phyloP scores from a whole-genome alignment of 371 early-diverging fungal species.

The Rhizomucor pusillus region DNA sequence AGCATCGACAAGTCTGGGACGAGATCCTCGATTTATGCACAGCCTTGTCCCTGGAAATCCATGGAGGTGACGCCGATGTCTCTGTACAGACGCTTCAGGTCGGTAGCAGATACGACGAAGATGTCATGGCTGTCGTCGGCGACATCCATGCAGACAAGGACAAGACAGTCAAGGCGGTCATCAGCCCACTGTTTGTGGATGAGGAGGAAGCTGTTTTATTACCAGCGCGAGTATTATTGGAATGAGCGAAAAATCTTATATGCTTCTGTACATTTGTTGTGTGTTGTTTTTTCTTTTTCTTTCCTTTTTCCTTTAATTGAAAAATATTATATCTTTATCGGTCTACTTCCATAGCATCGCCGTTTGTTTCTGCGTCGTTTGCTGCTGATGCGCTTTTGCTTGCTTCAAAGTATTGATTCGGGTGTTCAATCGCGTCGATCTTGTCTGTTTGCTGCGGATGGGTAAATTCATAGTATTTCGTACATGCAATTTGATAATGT shows the following conservation, averaged over 20 bases:
- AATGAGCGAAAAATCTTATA: conserved; percentile 10
- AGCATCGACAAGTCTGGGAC: conserved; percentile 30
- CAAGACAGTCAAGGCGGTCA: conserved; percentile 27
- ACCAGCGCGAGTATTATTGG: conserved; percentile 42
- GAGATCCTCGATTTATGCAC: conserved; percentile 35
- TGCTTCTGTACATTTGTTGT: neutral
- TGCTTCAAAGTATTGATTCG: conserved; percentile 90
- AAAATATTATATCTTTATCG: neutral
- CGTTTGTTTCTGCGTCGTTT: neutral
- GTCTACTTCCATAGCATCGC: conserved; percentile 11
- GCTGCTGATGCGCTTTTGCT: conserved; percentile 36
- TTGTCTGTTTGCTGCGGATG: conserved; percentile 41
- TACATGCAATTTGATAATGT: conserved; percentile 95
- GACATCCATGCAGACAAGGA: conserved; percentile 25
- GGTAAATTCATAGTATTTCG: conserved; percentile 80
- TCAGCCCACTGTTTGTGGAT: conserved; percentile 46
- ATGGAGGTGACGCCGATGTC: conserved; percentile 48
- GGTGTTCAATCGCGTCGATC: conserved; percentile 79
- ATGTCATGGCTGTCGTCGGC: conserved; percentile 42
- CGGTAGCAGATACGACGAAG: conserved; percentile 38
- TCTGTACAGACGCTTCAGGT: conserved; percentile 29
- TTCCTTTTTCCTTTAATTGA: neutral
- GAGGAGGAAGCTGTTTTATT: conserved; percentile 40
- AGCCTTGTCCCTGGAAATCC: conserved; percentile 40
- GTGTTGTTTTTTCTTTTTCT: neutral